Percentiles rank a stretch among this genome's conserved stretches.
Evolutionary conservation across 352 stramenopile genomes (phyloP).

Genomic region (Globisporangium barbulae): DNA sequence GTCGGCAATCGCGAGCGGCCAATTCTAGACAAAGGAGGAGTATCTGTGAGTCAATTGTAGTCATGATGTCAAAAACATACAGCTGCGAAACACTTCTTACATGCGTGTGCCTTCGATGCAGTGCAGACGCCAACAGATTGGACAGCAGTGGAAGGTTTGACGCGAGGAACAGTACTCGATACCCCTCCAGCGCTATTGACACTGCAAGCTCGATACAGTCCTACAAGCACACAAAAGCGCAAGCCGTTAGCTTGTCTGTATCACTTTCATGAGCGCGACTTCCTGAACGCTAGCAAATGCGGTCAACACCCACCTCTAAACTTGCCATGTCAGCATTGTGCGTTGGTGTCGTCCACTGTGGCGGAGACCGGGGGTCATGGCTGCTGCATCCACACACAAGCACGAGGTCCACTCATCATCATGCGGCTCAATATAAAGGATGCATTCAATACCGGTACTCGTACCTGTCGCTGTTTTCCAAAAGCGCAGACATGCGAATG

Average conservation of each 20-base stretch:
- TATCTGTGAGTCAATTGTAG: background rate
- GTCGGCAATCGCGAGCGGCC: constrained; percentile 18
- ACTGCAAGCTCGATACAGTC: constrained; percentile 18
- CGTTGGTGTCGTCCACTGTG: background rate
- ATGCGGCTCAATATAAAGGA: background rate
- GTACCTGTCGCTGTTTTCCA: constrained; percentile 13
- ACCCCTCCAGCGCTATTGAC: constrained; percentile 13
- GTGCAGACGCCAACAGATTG: constrained; percentile 12
- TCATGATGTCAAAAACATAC: background rate
- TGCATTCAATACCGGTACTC: background rate
- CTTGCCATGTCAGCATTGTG: constrained; percentile 3
- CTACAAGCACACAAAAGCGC: background rate
- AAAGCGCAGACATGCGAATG: constrained; percentile 28
- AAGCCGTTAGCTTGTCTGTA: background rate
- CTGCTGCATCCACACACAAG: background rate
- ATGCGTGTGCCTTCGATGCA: constrained; percentile 11
- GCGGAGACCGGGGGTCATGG: background rate
- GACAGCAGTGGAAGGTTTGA: constrained; percentile 11
- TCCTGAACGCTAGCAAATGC: background rate
- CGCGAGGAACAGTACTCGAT: constrained; percentile 19
- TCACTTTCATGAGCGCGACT: too few species aligned
- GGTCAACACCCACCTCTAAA: background rate
- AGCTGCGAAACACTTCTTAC: constrained; percentile 21
- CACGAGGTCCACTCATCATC: too few species aligned
- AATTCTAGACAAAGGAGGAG: constrained; percentile 20